phyloP scores from a whole-genome alignment of 108 stramenopile species.

The Chaetoceros tenuissimus region DNA sequence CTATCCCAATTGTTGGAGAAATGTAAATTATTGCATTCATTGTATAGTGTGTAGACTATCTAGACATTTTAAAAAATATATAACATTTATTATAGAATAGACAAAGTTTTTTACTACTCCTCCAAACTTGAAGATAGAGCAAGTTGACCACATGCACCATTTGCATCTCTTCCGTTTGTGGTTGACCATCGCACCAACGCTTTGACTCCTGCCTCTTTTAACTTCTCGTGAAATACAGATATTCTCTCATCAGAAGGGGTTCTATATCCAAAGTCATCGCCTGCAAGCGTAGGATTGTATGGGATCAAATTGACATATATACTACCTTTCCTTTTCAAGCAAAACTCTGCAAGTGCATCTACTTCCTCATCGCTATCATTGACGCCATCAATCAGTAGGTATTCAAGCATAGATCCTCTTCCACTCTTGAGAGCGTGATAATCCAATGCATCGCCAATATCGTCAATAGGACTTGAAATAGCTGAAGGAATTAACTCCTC shows the following conservation, averaged over 20 bases:
- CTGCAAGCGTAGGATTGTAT: conserved; percentile 37
- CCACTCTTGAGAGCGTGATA: conserved; percentile 24
- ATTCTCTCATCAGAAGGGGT: conserved; percentile 28
- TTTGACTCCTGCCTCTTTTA: conserved; percentile 18
- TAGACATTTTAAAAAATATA: too few species aligned
- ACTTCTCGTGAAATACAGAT: conserved; percentile 13
- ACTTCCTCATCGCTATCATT: conserved; percentile 34
- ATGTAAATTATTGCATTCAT: not conserved
- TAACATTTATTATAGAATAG: too few species aligned
- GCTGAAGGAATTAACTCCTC: conserved; percentile 33
- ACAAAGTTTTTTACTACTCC: too few species aligned
- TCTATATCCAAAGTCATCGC: conserved; percentile 24
- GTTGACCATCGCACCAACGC: conserved; percentile 27
- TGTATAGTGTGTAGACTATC: too few species aligned
- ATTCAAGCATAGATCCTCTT: conserved; percentile 44
- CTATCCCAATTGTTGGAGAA: conserved; percentile 10
- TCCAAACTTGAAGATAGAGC: conserved; percentile 4
- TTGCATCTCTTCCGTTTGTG: conserved; percentile 26
- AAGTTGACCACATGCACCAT: conserved; percentile 39
- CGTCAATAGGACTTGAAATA: conserved; percentile 5
- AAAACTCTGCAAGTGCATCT: conserved; percentile 31
- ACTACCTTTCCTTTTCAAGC: conserved; percentile 9
- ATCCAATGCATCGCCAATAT: conserved; percentile 24
- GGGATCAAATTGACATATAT: conserved; percentile 38
- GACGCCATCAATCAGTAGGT: conserved; percentile 46